These are phyloP conservation scores for Rutstroemia sp. DNA, from an alignment of 2,329 filamentous ascomycete genomes.

Conservation along the genomic window DNA sequence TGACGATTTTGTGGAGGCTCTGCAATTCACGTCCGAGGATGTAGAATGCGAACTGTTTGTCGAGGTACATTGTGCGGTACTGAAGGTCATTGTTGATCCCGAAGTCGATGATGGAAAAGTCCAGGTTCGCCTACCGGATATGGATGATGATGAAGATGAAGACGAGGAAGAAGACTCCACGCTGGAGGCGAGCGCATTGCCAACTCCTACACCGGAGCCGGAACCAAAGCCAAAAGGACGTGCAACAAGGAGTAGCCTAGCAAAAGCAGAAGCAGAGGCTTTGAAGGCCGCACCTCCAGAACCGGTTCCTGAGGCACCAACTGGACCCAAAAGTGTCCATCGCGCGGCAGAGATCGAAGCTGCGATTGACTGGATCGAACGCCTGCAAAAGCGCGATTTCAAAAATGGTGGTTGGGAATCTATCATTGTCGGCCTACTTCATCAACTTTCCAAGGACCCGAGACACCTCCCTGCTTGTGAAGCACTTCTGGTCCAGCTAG, in stretches of 20 bases:
- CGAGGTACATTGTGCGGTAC: constrained; percentile 83
- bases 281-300: constrained; percentile 44
- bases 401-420: constrained; percentile 84
- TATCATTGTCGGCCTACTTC: constrained; percentile 77
- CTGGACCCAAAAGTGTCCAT: constrained; percentile 46
- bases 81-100: constrained; percentile 77
- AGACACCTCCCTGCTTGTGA: constrained; percentile 67
- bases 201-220: constrained; percentile 60
- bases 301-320: constrained; percentile 32
- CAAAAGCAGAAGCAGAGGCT: constrained; percentile 69
- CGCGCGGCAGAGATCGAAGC: constrained; percentile 69
- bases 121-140: constrained; percentile 68
- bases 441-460: constrained; percentile 75
- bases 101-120: constrained; percentile 71
- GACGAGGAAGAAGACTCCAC: constrained; percentile 63
- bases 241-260: constrained; percentile 78
- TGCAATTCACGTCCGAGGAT: constrained; percentile 68
- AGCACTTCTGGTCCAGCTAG: constrained; percentile 71
- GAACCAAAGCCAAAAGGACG: constrained; percentile 60
- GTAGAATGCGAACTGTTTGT: constrained; percentile 76
- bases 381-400: constrained; percentile 77
- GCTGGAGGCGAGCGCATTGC: constrained; percentile 43
- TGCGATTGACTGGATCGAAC: constrained; percentile 76
- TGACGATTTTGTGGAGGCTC: constrained; percentile 87
- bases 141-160: constrained; percentile 43